Evolutionary conservation across 495 filamentous ascomycete genomes (phyloP).

Genomic region (Annulohypoxylon nitens): DNA sequence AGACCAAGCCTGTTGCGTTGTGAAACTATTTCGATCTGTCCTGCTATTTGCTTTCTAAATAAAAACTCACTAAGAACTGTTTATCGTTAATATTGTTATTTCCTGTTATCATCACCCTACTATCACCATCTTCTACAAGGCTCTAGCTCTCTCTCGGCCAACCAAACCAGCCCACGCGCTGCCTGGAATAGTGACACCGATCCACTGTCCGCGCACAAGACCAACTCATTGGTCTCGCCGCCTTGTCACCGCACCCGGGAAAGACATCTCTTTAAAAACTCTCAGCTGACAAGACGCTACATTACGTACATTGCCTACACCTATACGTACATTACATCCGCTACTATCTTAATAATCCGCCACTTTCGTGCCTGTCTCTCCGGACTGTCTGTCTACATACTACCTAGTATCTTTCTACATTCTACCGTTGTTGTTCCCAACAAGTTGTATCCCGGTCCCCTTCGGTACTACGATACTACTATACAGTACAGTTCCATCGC

Average conservation of each 20-base stretch:
- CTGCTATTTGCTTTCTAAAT: slow-evolving; percentile 30
- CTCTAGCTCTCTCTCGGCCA: slow-evolving; percentile 30
- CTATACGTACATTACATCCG: neutral
- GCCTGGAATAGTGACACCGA: slow-evolving; percentile 47
- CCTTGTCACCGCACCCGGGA: slow-evolving; percentile 34
- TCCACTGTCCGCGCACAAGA: slow-evolving; percentile 47
- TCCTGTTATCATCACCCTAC: neutral
- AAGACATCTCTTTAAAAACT: slow-evolving; percentile 30
- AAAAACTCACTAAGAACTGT: slow-evolving; percentile 13
- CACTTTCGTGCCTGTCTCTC: neutral
- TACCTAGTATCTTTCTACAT: neutral
- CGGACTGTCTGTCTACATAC: too few species aligned
- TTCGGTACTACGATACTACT: slow-evolving; percentile 13
- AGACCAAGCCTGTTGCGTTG: slow-evolving; percentile 3
- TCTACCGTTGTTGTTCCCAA: slow-evolving; percentile 16
- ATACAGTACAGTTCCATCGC: slow-evolving; percentile 41
- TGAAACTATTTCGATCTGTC: slow-evolving; percentile 19
- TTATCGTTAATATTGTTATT: slow-evolving; percentile 23
- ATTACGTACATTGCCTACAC: neutral
- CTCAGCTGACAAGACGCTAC: slow-evolving; percentile 44
- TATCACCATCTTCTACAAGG: slow-evolving; percentile 36
- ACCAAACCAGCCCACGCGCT: slow-evolving; percentile 48
- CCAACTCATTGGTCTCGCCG: slow-evolving; percentile 46
- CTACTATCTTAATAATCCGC: slow-evolving; percentile 1
- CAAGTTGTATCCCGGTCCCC: slow-evolving; percentile 12